Evolutionary conservation across 768 basidiomycete species (phyloP).

Genomic region (Serendipita indica): DNA sequence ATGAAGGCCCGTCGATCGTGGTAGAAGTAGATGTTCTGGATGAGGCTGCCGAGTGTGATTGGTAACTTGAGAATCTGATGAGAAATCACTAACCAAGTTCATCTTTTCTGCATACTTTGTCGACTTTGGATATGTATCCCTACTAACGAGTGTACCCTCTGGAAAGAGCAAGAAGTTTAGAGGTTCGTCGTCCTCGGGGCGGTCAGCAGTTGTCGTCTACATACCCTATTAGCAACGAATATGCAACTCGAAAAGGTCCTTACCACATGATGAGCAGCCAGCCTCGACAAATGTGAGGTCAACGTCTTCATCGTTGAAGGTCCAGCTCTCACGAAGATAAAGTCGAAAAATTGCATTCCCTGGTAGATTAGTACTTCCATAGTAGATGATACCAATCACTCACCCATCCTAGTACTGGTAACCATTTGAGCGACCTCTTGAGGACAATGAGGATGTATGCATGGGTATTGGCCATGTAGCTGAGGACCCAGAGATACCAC

Average conservation of each 20-base stretch:
- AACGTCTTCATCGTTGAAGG: conserved; percentile 62
- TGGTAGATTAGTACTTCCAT: conserved; percentile 19
- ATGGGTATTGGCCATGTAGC: conserved; percentile 55
- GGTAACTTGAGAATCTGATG: neutral
- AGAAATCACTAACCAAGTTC: conserved; percentile 52
- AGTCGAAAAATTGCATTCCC: conserved; percentile 90
- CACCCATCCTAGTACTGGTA: conserved; percentile 85
- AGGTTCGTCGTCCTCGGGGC: conserved; percentile 24
- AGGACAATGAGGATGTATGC: conserved; percentile 76
- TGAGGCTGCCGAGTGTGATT: conserved; percentile 41
- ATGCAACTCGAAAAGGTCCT: neutral
- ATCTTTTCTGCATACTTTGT: conserved; percentile 78
- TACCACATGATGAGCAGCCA: conserved; percentile 26
- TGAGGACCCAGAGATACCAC: conserved; percentile 76
- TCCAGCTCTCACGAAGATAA: conserved; percentile 93
- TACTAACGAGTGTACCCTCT: conserved; percentile 87
- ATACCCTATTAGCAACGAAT: neutral
- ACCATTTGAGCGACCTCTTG: conserved; percentile 76
- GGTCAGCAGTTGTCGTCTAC: conserved; percentile 9
- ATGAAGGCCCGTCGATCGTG: conserved; percentile 82
- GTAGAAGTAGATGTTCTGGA: conserved; percentile 66
- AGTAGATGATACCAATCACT: conserved; percentile 16
- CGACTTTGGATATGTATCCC: conserved; percentile 70
- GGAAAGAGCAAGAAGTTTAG: conserved; percentile 83
- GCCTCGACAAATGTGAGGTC: conserved; percentile 44